Percentiles rank a stretch among this genome's conserved stretches.
Evolutionary conservation across 2,329 filamentous ascomycete species (phyloP).

Genomic region (Didymellaceae sp.): DNA sequence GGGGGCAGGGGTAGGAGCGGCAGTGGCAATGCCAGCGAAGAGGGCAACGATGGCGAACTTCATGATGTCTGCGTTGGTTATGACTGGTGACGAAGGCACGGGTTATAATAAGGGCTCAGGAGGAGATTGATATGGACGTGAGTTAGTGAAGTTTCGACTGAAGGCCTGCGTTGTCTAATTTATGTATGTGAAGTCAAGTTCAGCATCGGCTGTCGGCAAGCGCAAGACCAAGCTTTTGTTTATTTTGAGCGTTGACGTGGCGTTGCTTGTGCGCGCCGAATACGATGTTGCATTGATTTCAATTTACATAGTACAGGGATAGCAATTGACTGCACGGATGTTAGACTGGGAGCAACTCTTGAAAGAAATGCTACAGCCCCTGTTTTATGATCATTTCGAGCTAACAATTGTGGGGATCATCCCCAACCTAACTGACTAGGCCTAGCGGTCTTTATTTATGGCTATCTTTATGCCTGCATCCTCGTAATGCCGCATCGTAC

Average conservation of each 20-base stretch:
- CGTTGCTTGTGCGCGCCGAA: not conserved
- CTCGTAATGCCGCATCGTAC: not conserved
- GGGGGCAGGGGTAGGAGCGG: not conserved
- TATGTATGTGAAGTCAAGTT: not conserved
- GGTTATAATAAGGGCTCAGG: not conserved
- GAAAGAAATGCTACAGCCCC: not conserved
- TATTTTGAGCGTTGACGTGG: not conserved
- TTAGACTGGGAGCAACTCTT: not conserved
- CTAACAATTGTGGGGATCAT: not conserved
- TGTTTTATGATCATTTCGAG: not conserved
- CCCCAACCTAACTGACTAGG: not conserved
- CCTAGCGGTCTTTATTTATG: not conserved
- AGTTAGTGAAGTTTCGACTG: not conserved
- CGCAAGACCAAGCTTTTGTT: not conserved
- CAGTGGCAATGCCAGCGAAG: not conserved
- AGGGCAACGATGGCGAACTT: not conserved
- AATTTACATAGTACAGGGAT: not conserved
- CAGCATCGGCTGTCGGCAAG: not conserved
- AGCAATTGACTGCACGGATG: too few species aligned
- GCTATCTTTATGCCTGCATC: not conserved
- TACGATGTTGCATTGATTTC: not conserved
- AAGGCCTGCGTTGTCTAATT: not conserved
- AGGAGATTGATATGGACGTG: not conserved
- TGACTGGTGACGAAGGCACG: not conserved
- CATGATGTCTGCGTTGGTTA: not conserved